These are phyloP conservation scores for Cryphonectria nitschkei DNA, from an alignment of 2,329 filamentous ascomycete genomes.

Conservation along the genomic window DNA sequence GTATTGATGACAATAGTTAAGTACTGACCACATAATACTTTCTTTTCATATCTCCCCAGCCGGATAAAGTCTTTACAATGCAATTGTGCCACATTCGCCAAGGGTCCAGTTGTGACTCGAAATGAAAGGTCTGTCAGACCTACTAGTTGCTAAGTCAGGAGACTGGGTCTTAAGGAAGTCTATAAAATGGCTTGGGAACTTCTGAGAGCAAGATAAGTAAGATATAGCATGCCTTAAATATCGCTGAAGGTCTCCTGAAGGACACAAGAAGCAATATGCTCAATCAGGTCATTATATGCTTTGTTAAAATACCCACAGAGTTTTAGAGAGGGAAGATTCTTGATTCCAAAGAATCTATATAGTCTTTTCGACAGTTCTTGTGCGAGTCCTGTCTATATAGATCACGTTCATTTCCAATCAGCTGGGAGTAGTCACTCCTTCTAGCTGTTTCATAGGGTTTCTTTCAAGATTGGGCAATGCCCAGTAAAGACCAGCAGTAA, in stretches of 20 bases:
- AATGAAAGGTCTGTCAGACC: neutral
- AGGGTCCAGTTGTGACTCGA: too few relatives aligned
- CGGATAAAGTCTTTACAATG: neutral
- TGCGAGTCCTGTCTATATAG: too few relatives aligned
- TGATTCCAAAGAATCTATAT: neutral
- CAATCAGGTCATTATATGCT: too few relatives aligned
- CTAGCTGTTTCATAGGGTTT: too few relatives aligned
- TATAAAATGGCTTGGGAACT: neutral
- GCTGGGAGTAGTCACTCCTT: too few relatives aligned
- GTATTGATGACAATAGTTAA: neutral
- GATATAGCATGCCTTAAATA: neutral
- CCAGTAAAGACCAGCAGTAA: too few relatives aligned
- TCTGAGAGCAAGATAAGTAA: neutral
- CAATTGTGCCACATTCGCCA: too few relatives aligned
- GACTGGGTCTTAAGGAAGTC: neutral
- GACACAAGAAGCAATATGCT: neutral
- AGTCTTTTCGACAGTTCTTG: neutral
- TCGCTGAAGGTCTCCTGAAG: neutral
- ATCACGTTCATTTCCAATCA: too few relatives aligned
- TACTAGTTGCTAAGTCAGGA: neutral
- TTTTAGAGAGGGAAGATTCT: neutral
- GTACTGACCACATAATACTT: too few relatives aligned
- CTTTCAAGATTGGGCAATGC: neutral
- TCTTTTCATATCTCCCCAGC: neutral
- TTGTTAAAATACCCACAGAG: too few relatives aligned